phyloP scores from a whole-genome alignment of 352 stramenopile genomes.

The Nothophytophthora sp. region DNA sequence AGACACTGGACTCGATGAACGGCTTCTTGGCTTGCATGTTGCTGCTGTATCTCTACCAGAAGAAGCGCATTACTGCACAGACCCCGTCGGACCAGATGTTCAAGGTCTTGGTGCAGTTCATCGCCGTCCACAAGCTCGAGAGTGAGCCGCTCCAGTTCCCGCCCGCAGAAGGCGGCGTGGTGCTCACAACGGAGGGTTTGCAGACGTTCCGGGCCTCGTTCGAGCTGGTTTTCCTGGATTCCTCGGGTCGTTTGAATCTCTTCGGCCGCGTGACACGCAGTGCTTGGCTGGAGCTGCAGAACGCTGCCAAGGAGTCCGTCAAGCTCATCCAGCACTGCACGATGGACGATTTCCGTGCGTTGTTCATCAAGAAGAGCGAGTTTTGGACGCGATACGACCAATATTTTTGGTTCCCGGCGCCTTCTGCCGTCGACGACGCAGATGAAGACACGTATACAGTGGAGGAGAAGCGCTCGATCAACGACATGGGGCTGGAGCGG shows the following conservation, averaged over 20 bases:
- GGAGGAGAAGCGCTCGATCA: constrained; percentile 71
- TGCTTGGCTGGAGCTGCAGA: constrained; percentile 74
- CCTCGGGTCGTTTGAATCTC: constrained; percentile 73
- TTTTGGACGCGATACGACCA: constrained; percentile 89
- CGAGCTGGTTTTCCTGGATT: constrained; percentile 80
- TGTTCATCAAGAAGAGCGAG: constrained; percentile 83
- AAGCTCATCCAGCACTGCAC: constrained; percentile 63
- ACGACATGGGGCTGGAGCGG: constrained; percentile 72
- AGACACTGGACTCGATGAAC: constrained; percentile 74
- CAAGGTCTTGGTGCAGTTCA: constrained; percentile 84
- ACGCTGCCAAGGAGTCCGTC: constrained; percentile 57
- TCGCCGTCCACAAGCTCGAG: constrained; percentile 66
- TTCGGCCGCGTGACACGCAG: constrained; percentile 65
- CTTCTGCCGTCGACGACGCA: constrained; percentile 47
- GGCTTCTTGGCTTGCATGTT: constrained; percentile 86
- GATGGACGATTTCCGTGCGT: constrained; percentile 71
- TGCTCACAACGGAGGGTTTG: constrained; percentile 67
- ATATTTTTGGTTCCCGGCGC: constrained; percentile 80
- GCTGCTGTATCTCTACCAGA: constrained; percentile 80
- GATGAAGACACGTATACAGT: constrained; percentile 63
- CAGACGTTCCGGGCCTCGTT: constrained; percentile 66
- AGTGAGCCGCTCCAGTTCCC: constrained; percentile 71
- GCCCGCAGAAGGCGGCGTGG: constrained; percentile 49
- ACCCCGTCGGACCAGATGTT: constrained; percentile 86
- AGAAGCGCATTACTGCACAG: constrained; percentile 68